Base-by-base conservation (phyloP, 139 green algal species). In the Gonium pectorale region DNA sequence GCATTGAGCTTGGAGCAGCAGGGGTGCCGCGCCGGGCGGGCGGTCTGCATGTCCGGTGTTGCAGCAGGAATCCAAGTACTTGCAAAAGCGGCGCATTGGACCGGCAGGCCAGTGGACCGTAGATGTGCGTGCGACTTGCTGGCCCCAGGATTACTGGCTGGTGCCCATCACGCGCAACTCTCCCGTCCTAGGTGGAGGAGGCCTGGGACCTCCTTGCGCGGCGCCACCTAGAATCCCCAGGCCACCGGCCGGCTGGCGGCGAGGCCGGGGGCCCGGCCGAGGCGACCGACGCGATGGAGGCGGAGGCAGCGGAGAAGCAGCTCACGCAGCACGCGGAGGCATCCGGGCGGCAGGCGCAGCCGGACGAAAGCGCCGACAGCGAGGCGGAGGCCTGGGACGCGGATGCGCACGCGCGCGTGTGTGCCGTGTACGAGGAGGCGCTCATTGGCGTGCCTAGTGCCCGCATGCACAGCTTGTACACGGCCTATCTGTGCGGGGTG, bases 141-240 rank as follows among this genome's bases (percentile, higher is more conserved):
- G n/a, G n/a, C n/a, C n/a, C n/a, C n/a, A n/a, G n/a, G n/a, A n/a
- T n/a, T n/a, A n/a, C n/a, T n/a, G n/a, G n/a, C n/a, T n/a, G n/a
- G n/a, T n/a, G n/a, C n/a, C n/a, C n/a, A n/a, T n/a, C n/a, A n/a
- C n/a, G n/a, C n/a, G n/a, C n/a, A n/a, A n/a, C n/a, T n/a, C 29
- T 52, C 13, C 38, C 31, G 33, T 41, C 29, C 31, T 24, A 75
- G 56, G 51, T 37, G n/a, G 78, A 89, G 31, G 80, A 89, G 60
- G 90, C 91, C 17, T 94, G 87, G 86, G 91, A 95, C 44, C 66
- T 97, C 71, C 84, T 87, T 1, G 94, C 94, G 0, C 68, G 90
- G 67, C 67, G 89, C 24, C 78, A 89, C 49, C 33, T 80, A 17
- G 75, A 82, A 11, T 82, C 71, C 75, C 59, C 59, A n/a, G n/a